A percentile compares a stretch with the other conserved stretches of the same genome.
Conservation (phyloP, 2,329 filamentous ascomycete genomes). For the Trichoderma lentiforme region DNA sequence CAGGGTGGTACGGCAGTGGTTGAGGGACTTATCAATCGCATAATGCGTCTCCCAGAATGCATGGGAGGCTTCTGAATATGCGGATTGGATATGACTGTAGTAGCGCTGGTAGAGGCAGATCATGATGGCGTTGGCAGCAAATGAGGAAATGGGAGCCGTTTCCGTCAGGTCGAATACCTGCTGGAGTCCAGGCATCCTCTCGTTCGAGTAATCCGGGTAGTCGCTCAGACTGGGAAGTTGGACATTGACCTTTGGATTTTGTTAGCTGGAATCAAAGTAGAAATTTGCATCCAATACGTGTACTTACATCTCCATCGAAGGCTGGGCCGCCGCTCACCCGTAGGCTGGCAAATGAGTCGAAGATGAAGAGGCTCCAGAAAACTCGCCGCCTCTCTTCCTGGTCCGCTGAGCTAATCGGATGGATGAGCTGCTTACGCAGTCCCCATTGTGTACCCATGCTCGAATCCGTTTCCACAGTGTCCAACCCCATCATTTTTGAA, state of each 20-base stretch:
- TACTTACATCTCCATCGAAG: not conserved
- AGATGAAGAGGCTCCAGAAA: slow-evolving; percentile 26
- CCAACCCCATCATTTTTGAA: slow-evolving; percentile 15
- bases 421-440: not conserved
- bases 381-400: slow-evolving; percentile 24
- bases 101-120: slow-evolving; percentile 13
- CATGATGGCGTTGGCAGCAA: slow-evolving; percentile 4
- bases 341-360: slow-evolving; percentile 19
- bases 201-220: not conserved
- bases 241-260: not conserved
- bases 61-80: not conserved
- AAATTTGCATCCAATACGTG: not conserved
- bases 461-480: not conserved
- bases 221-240: not conserved
- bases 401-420: slow-evolving; percentile 16
- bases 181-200: slow-evolving; percentile 1
- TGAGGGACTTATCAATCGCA: slow-evolving; percentile 1
- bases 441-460: slow-evolving; percentile 1
- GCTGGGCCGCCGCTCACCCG: not conserved
- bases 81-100: not conserved
- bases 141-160: not conserved
- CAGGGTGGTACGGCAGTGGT: not conserved
- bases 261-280: not conserved
- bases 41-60: slow-evolving; percentile 14
- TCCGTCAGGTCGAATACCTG: not conserved